Evolutionary conservation across 1,284 basidiomycete species (phyloP).

Genomic region (Naganishia liquefaciens): DNA sequence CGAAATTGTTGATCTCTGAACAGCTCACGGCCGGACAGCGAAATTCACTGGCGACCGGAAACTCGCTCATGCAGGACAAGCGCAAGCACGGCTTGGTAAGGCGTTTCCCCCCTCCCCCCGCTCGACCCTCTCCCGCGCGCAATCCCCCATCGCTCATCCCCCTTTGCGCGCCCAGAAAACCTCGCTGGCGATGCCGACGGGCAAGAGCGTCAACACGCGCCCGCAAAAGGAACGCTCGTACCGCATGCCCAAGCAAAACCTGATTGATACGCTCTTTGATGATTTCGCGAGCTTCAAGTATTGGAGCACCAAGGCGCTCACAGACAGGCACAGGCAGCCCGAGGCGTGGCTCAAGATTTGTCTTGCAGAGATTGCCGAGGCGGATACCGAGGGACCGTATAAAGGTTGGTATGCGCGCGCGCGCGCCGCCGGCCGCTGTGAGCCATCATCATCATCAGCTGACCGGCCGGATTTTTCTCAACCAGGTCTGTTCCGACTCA

Average conservation of each 20-base stretch:
- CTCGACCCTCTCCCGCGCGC: neutral
- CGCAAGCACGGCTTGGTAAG: slow-evolving; percentile 14
- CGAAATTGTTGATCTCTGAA: slow-evolving; percentile 16
- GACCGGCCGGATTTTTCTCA: neutral
- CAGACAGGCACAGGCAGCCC: slow-evolving; percentile 31
- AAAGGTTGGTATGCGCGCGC: slow-evolving; percentile 7
- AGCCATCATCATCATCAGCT: neutral
- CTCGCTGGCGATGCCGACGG: neutral
- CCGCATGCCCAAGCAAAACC: slow-evolving; percentile 26
- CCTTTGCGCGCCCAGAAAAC: neutral
- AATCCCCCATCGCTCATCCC: neutral
- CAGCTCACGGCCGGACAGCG: slow-evolving; percentile 27
- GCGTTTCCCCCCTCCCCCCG: neutral
- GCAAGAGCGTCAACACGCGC: slow-evolving; percentile 11
- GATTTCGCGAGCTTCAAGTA: slow-evolving; percentile 33
- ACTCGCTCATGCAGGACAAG: slow-evolving; percentile 14
- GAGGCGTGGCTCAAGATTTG: slow-evolving; percentile 25
- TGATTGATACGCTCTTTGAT: slow-evolving; percentile 31
- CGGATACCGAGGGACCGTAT: slow-evolving; percentile 30
- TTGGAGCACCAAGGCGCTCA: slow-evolving; percentile 31
- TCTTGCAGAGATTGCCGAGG: slow-evolving; percentile 28
- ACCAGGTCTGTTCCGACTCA: slow-evolving; percentile 29
- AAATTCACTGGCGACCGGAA: slow-evolving; percentile 28
- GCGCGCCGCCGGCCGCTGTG: neutral
- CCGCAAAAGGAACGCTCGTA: slow-evolving; percentile 24